These are phyloP conservation scores for Cercophora newfieldiana DNA, from an alignment of 495 filamentous ascomycete genomes.

Conservation along the genomic window DNA sequence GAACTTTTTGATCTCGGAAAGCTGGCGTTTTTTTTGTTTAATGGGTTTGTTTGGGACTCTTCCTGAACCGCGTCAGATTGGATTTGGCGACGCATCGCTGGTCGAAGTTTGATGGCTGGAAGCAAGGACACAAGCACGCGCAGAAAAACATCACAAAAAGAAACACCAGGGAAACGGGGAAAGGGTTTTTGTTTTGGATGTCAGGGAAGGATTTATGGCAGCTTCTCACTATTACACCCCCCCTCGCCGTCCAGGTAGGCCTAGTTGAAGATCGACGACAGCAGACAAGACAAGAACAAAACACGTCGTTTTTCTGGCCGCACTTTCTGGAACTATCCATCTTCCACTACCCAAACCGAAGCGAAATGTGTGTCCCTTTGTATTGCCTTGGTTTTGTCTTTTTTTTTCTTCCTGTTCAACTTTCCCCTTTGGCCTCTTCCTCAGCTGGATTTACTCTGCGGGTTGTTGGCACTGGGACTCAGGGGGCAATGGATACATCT, in stretches of 20 bases:
- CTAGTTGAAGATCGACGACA: not conserved
- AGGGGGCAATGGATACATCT: slow-evolving; percentile 3
- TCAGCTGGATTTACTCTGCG: slow-evolving; percentile 2
- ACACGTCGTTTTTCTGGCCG: slow-evolving; percentile 24
- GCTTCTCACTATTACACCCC: slow-evolving; percentile 7
- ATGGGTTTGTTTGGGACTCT: slow-evolving; percentile 13
- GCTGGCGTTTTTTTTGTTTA: slow-evolving; percentile 21
- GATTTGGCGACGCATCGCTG: not conserved
- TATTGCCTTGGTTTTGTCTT: slow-evolving; percentile 2
- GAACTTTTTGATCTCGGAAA: slow-evolving; percentile 21
- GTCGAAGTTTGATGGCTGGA: slow-evolving; percentile 7
- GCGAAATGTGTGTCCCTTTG: slow-evolving; percentile 7
- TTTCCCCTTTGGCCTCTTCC: not conserved
- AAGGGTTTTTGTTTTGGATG: slow-evolving; percentile 8
- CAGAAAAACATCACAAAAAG: slow-evolving; percentile 11
- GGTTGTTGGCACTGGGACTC: not conserved
- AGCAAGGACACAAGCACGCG: slow-evolving; percentile 5
- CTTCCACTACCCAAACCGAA: slow-evolving; percentile 5
- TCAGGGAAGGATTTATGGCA: slow-evolving; percentile 4
- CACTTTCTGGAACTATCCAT: slow-evolving; percentile 11
- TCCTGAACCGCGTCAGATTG: slow-evolving; percentile 19
- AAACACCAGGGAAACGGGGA: slow-evolving; percentile 6
- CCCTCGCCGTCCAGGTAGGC: slow-evolving; percentile 18
- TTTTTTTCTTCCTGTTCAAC: slow-evolving; percentile 3
- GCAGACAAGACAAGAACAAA: slow-evolving; percentile 16